Evolutionary conservation across 1,284 basidiomycete genomes (phyloP), one percentile per base, ranked within the genome.

Genomic region (Ustilago loliicola): DNA sequence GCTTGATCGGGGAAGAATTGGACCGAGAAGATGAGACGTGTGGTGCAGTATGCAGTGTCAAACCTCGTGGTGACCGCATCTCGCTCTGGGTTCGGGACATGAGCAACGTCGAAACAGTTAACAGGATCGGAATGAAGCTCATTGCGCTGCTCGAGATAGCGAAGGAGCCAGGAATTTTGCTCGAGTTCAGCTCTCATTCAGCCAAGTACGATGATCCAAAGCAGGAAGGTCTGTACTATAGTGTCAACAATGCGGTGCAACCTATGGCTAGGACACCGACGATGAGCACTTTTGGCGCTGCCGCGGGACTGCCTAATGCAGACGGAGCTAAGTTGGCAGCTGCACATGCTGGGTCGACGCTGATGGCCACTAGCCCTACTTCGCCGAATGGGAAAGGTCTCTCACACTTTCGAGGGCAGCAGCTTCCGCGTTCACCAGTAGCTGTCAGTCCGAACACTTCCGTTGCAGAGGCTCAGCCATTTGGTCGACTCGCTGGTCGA

Each of bases 1-100:
- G 93, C 0, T 89, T 97, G 29, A 92, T 97, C 7, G 95, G 95
- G 2, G 93, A 97, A 87, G 91, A 95, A 83, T 87, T 97, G 51
- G 95, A 97, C 84, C 93, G 93, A 23, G 90, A 90, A 21, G 92
- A 96, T 83, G 91, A 93, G 81, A 92, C 96, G 64, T 95, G 94
- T 80, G 95, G 82, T 47, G 80, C 83, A 0, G 95, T 98, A 23
- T 94, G 96, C 60, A 94, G 93, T 77, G 88, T 94, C 81, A 90
- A 94, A 77, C 92, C 91, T 71, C 94, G 94, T 87, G 92, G 95
- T 53, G 94, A 96, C 86, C 89, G 95, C 53, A 94, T 97, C 68
- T 93, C 96, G 86, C 87, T 93, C 29, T 98, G 95, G 95, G 93
- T 92, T 52, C 89, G 94, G 70, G 89, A 88, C 71, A 93, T 93